phyloP scores from a whole-genome alignment of 768 basidiomycete genomes.

The Neoboletus magnificus region DNA sequence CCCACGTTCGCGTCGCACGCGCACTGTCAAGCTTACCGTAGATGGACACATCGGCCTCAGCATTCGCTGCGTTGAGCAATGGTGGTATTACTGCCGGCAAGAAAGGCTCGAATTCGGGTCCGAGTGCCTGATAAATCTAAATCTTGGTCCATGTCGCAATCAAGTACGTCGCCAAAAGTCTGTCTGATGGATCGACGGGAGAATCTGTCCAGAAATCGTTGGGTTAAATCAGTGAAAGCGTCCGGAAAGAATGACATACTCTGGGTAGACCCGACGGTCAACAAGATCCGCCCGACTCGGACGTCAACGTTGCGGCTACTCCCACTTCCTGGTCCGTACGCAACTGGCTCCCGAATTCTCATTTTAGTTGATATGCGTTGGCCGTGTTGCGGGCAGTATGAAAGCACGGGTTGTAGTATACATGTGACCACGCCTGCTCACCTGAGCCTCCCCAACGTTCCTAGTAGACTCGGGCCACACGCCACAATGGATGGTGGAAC shows the following conservation, averaged over 20 bases:
- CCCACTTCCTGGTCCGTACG: no score
- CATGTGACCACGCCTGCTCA: no score
- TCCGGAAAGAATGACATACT: conserved; percentile 40
- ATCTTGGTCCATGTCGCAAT: conserved; percentile 89
- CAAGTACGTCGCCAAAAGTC: conserved; percentile 68
- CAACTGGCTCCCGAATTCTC: no score
- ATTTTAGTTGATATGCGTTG: no score
- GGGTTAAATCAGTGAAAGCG: background rate
- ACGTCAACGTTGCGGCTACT: background rate
- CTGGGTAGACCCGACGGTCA: conserved; percentile 45
- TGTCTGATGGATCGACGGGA: conserved; percentile 67
- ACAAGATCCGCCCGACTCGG: background rate
- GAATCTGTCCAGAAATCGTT: conserved; percentile 44
- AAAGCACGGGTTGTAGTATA: no score
- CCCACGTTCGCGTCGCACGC: background rate
- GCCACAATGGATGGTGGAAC: no score
- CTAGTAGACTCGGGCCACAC: no score
- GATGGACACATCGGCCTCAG: conserved; percentile 73
- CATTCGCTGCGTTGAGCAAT: conserved; percentile 67
- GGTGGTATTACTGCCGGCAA: conserved; percentile 82
- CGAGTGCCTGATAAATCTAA: conserved; percentile 82
- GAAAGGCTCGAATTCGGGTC: conserved; percentile 82
- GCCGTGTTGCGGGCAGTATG: no score
- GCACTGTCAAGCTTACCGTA: conserved; percentile 46
- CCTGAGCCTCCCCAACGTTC: no score